Evolutionary conservation across 1,284 basidiomycete genomes (phyloP).

Genomic region (Mycena sp.): DNA sequence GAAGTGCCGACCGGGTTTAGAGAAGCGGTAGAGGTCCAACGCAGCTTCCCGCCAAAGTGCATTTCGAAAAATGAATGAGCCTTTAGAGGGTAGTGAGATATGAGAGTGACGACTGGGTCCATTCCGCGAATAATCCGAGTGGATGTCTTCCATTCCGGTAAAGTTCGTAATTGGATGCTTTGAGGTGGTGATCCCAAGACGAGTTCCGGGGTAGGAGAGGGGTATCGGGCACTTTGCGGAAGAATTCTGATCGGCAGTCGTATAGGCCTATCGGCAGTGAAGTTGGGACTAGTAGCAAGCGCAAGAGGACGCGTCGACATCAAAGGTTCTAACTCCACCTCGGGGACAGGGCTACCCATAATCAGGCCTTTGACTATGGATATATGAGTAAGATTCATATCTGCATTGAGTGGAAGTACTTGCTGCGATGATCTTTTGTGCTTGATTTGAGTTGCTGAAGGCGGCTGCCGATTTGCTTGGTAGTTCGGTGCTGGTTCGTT

Average conservation of each 20-base stretch:
- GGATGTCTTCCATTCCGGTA: not conserved
- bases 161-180: conserved; percentile 6
- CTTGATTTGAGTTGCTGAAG: conserved; percentile 9
- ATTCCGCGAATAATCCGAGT: not conserved
- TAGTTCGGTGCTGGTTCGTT: conserved; percentile 6
- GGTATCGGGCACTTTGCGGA: not conserved
- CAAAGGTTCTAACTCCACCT: not conserved
- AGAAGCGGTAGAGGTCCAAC: too few relatives aligned
- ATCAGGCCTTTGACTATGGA: not conserved
- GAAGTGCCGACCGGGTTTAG: too few relatives aligned
- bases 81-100: not conserved
- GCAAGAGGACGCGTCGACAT: not conserved
- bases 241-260: not conserved
- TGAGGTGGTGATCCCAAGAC: not conserved
- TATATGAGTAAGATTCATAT: not conserved
- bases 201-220: not conserved
- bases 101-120: conserved; percentile 10
- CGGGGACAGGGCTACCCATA: not conserved
- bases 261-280: not conserved
- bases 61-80: too few relatives aligned
- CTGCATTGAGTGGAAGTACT: not conserved
- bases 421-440: not conserved
- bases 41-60: too few relatives aligned
- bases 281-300: not conserved
- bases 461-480: conserved; percentile 20